Evolutionary conservation across 2,329 filamentous ascomycete species (phyloP).

Genomic region (Bipolaris cookei): DNA sequence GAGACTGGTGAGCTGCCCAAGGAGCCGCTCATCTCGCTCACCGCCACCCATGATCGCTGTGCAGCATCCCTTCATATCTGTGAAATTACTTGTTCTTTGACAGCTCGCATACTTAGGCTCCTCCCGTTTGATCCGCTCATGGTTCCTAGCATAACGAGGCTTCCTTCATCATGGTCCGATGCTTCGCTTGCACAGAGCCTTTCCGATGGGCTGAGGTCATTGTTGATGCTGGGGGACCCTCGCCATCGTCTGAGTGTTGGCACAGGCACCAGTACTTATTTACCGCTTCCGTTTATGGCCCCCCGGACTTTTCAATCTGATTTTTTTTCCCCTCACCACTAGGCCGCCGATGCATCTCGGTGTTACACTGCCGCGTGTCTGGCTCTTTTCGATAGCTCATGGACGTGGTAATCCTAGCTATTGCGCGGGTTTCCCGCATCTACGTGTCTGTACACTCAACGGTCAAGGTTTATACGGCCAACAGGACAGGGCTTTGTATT

Average conservation of each 20-base stretch:
- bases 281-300: neutral
- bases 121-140: conserved; percentile 7
- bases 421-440: neutral
- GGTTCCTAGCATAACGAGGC: conserved; percentile 7
- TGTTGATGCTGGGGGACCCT: conserved; percentile 1
- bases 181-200: neutral
- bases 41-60: conserved; percentile 16
- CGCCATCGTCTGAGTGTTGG: neutral
- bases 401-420: neutral
- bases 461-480: neutral
- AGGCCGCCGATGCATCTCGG: neutral
- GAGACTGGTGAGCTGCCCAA: conserved; percentile 13
- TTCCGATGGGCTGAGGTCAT: conserved; percentile 7
- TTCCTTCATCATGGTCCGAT: neutral
- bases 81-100: conserved; percentile 12
- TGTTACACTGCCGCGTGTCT: neutral
- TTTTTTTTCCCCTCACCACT: neutral
- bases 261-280: neutral
- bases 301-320: neutral
- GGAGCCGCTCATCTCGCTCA: conserved; percentile 17
- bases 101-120: conserved; percentile 2
- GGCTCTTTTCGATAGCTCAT: neutral
- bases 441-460: neutral
- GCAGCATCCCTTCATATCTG: conserved; percentile 23
- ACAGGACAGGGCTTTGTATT: neutral